These are phyloP conservation scores for Pythium apleroticum DNA, from an alignment of 352 stramenopile species.

Conservation along the genomic window DNA sequence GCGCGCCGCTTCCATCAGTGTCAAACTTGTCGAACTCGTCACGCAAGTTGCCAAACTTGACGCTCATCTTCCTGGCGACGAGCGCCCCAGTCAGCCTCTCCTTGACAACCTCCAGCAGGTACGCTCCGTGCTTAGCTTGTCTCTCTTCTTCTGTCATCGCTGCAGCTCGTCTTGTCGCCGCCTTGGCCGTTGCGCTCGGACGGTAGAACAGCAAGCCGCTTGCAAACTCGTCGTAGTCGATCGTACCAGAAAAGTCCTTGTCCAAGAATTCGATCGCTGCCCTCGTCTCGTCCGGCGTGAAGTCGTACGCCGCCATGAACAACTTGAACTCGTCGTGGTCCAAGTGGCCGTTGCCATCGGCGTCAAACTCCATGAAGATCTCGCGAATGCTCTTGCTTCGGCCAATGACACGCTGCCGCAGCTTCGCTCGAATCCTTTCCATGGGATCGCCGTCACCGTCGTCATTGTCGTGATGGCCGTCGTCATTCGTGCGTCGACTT, in stretches of 20 bases:
- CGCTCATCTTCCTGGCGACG: constrained; percentile 12
- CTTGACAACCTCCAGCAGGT: constrained; percentile 23
- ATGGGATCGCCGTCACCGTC: constrained; percentile 39
- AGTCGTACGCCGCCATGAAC: constrained; percentile 70
- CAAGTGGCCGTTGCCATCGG: constrained; percentile 53
- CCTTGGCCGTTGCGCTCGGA: constrained; percentile 13
- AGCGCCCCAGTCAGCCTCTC: constrained; percentile 7
- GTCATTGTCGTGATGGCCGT: constrained; percentile 27
- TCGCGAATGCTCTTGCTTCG: constrained; percentile 75
- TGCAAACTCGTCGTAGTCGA: constrained; percentile 78
- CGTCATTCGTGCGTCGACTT: constrained; percentile 13
- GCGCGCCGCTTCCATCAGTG: constrained; percentile 39
- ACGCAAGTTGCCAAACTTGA: constrained; percentile 21
- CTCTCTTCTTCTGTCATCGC: constrained; percentile 12
- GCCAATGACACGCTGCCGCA: constrained; percentile 64
- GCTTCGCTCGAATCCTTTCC: constrained; percentile 51
- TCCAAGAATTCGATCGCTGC: constrained; percentile 57
- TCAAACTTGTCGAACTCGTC: constrained; percentile 55
- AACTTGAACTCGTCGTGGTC: constrained; percentile 66
- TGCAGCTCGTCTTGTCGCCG: background rate
- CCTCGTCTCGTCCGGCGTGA: constrained; percentile 43
- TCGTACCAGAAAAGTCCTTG: constrained; percentile 53
- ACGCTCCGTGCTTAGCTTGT: constrained; percentile 13
- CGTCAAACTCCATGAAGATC: constrained; percentile 69
- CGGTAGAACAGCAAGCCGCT: constrained; percentile 66